A percentile compares a stretch with the other conserved stretches of the same genome.
phyloP scores from a whole-genome alignment of 306 rosid genomes.

The Hylodesmum podocarpum region DNA sequence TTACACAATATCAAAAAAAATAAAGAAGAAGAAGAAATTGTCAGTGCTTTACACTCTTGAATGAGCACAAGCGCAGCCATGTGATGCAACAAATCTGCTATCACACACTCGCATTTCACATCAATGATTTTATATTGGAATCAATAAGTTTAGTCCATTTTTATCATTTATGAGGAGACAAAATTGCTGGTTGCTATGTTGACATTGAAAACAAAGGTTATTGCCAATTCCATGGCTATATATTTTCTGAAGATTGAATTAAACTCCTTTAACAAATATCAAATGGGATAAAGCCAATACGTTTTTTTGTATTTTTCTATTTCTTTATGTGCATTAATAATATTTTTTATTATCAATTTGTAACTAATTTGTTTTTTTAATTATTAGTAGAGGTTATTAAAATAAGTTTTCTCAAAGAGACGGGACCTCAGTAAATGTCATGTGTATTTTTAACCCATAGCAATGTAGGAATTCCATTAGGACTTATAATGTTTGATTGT shows the following conservation, averaged over 20 bases:
- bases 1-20: too few species aligned
- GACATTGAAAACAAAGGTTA: too few species aligned
- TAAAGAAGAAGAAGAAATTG: too few species aligned
- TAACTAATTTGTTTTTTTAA: too few species aligned
- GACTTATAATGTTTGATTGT: background rate
- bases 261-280: background rate
- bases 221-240: too few species aligned
- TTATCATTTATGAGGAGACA: background rate
- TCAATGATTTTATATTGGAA: background rate
- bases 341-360: too few species aligned
- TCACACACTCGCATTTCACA: background rate
- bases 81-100: background rate
- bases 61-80: constrained; percentile 17
- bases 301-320: background rate
- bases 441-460: background rate
- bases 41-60: constrained; percentile 12
- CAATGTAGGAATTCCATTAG: background rate
- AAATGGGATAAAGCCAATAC: background rate
- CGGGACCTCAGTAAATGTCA: background rate
- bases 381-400: too few species aligned
- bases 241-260: too few species aligned
- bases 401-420: background rate
- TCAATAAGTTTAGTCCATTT: background rate
- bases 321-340: too few species aligned
- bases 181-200: background rate